Conservation (phyloP, 1,284 basidiomycete genomes). For the Apiotrichum montevideense region DNA sequence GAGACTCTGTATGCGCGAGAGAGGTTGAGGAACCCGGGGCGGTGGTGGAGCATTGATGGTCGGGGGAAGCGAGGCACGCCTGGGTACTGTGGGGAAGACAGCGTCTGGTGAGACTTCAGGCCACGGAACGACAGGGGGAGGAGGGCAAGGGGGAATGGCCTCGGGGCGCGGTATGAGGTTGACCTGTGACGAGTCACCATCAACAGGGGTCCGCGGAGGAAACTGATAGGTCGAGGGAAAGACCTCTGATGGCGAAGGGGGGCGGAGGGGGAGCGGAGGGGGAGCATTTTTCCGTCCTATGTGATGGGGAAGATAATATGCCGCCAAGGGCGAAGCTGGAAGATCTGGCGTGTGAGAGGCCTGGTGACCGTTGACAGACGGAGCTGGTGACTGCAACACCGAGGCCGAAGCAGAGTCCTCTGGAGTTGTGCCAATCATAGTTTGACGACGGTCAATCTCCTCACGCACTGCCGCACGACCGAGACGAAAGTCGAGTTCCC, state of each 20-base stretch:
- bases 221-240: constrained; percentile 33
- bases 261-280: neutral
- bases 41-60: constrained; percentile 8
- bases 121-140: neutral
- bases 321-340: constrained; percentile 17
- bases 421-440: neutral
- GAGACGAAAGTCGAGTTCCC: constrained; percentile 38
- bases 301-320: constrained; percentile 17
- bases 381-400: neutral
- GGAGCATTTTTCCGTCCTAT: neutral
- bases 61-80: constrained; percentile 27
- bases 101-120: neutral
- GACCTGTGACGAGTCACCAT: constrained; percentile 5
- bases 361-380: neutral
- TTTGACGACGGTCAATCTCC: constrained; percentile 28
- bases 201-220: constrained; percentile 17
- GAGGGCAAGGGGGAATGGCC: neutral
- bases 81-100: constrained; percentile 1
- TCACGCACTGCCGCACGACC: constrained; percentile 31
- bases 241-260: constrained; percentile 12
- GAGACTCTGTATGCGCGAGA: constrained; percentile 40
- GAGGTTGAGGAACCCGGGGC: constrained; percentile 6
- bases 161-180: constrained; percentile 8
- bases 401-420: neutral
- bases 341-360: neutral